Evolutionary conservation across 148 eudicot genomes (phyloP), one percentile per base, ranked within the genome.

Genomic region (Silene conica): DNA sequence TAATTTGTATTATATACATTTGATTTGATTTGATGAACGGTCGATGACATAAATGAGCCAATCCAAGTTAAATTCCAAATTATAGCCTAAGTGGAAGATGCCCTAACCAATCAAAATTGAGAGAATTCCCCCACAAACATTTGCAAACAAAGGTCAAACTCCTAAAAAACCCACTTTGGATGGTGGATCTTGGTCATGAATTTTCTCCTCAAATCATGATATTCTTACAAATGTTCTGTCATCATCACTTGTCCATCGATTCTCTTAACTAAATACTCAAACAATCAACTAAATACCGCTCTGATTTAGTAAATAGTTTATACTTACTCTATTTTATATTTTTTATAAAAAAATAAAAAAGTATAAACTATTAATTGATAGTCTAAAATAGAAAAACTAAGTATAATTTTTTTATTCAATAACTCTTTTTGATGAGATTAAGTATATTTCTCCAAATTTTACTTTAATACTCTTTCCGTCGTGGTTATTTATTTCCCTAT

Each of bases 151-250:
- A 70, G 64, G 82, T 45, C 78, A 64, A 56, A 79, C 74, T 57
- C 82, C 20, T 28, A 52, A 73, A 52, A 46, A 23, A 3, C 48
- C 74, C 82, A 74, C 82, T 74, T 69, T 79, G 66, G 72, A 74
- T 74, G 82, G 82, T 23, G 21, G 4, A 79, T 68, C 74, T 16
- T 69, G 22, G 6, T 63, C 6, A 18, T 55, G 5, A 76, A 61
- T 25, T 74, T 67, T 34, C 65, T 62, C 34, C 58, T 41, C 66
- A 74, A 79, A 79, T 74, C 56, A 79, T 74, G 65, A 63, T 79
- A 74, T 56, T 74, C 81, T 60, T 69, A 69, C 78, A 50, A 69
- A 26, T 79, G 78, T 74, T 41, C 28, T 78, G 63, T 63, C 82
- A 78, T 78, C 18, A 60, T 79, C 73, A 21, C 73, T 6, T 59